Conservation (phyloP, 768 basidiomycete genomes). For the Holtermanniella nyarrowii region DNA sequence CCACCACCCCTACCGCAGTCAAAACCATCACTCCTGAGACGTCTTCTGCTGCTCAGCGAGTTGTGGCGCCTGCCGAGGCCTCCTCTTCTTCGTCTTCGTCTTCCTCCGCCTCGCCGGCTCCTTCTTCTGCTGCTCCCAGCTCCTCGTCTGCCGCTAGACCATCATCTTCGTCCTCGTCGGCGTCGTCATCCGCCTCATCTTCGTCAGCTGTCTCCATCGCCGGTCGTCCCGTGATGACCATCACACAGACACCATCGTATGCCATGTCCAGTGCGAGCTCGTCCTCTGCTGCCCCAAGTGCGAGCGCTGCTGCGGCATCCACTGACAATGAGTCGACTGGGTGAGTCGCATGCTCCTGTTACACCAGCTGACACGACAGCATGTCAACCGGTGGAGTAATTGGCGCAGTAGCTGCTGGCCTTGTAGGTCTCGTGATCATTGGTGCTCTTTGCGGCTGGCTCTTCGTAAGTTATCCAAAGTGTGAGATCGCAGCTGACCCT, state of each 20-base stretch:
- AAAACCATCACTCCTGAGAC: not conserved
- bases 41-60: not conserved
- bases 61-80: not conserved
- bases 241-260: not conserved
- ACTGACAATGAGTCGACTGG: conserved; percentile 5
- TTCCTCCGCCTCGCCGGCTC: conserved; percentile 3
- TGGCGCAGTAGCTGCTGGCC: conserved; percentile 21
- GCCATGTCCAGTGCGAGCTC: conserved; percentile 1
- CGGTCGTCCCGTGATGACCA: not conserved
- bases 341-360: conserved; percentile 4
- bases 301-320: conserved; percentile 6
- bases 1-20: not conserved
- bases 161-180: conserved; percentile 7
- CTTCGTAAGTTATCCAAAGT: conserved; percentile 24
- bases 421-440: conserved; percentile 22
- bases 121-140: conserved; percentile 3
- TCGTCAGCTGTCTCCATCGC: not conserved
- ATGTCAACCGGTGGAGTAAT: conserved; percentile 27
- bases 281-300: conserved; percentile 2
- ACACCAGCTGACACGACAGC: conserved; percentile 1
- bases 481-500: not conserved
- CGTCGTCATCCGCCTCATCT: conserved; percentile 1
- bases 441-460: conserved; percentile 24
- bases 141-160: not conserved
- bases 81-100: conserved; percentile 7